A percentile compares a stretch with the other conserved stretches of the same genome.
These are phyloP conservation scores for Agrocybe chaxingu DNA, from an alignment of 768 basidiomycete species.

Conservation along the genomic window DNA sequence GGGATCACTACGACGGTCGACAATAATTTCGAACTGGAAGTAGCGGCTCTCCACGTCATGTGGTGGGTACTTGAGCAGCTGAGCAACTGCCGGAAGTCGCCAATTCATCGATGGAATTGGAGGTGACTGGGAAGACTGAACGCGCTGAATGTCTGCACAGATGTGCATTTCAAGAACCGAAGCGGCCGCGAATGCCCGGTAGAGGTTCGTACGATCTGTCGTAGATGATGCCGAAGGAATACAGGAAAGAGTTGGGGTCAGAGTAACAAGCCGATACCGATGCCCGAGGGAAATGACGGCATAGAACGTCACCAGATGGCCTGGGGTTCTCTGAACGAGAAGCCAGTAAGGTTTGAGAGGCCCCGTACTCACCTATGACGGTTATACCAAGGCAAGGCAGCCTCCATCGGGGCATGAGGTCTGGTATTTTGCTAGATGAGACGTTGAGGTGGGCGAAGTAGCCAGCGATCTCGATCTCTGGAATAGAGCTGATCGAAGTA, in stretches of 20 bases:
- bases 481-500: too few species aligned
- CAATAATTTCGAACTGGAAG: conserved; percentile 5
- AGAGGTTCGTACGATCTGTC: conserved; percentile 11
- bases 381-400: too few species aligned
- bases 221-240: conserved; percentile 12
- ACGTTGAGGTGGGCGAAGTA: too few species aligned
- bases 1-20: not conserved
- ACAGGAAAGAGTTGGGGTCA: conserved; percentile 19
- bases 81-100: conserved; percentile 9
- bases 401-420: too few species aligned
- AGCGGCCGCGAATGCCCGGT: conserved; percentile 17
- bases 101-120: not conserved
- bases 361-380: too few species aligned
- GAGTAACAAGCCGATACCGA: conserved; percentile 12
- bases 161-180: conserved; percentile 14
- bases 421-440: too few species aligned
- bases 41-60: not conserved
- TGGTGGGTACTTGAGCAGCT: conserved; percentile 7
- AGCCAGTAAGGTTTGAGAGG: not conserved
- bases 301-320: conserved; percentile 16
- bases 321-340: conserved; percentile 2
- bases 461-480: too few species aligned
- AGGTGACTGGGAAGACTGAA: not conserved
- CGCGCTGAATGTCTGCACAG: conserved; percentile 1
- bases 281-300: not conserved